Evolutionary conservation across 495 filamentous ascomycete species (phyloP).

Genomic region (Thermochaetoides thermophila): DNA sequence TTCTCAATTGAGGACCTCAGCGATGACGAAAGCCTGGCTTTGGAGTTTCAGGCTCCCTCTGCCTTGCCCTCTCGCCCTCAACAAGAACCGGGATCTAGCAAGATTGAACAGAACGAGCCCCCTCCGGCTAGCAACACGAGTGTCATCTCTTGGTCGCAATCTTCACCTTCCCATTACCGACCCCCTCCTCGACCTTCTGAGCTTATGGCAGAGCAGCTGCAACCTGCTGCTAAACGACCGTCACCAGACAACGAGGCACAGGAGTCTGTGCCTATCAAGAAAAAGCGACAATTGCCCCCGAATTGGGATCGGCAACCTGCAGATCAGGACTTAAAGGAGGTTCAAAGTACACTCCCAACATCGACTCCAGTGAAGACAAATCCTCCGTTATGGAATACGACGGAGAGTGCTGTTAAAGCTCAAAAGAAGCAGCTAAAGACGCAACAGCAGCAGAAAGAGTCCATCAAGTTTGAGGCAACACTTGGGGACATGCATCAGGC

Average conservation of each 20-base stretch:
- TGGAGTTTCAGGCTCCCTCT: slow-evolving; percentile 40
- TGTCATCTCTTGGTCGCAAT: slow-evolving; percentile 18
- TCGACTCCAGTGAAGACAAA: slow-evolving; percentile 24
- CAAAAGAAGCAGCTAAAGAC: slow-evolving; percentile 64
- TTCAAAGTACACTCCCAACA: slow-evolving; percentile 9
- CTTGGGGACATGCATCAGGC: slow-evolving; percentile 19
- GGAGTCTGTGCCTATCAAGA: slow-evolving; percentile 15
- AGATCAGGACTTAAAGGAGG: slow-evolving; percentile 21
- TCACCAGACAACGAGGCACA: slow-evolving; percentile 13
- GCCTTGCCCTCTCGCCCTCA: slow-evolving; percentile 26
- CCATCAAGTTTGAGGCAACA: slow-evolving; percentile 14
- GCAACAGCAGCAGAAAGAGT: slow-evolving; percentile 30
- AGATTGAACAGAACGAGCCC: slow-evolving; percentile 1
- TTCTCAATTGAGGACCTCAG: slow-evolving; percentile 55
- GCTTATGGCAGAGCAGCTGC: slow-evolving; percentile 3
- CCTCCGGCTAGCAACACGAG: slow-evolving; percentile 9
- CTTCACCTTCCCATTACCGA: slow-evolving; percentile 18
- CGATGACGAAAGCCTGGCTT: slow-evolving; percentile 48
- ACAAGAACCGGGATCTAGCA: slow-evolving; percentile 1
- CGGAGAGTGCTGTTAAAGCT: slow-evolving; percentile 66
- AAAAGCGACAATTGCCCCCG: slow-evolving; percentile 22
- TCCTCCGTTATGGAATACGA: slow-evolving; percentile 57
- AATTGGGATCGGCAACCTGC: slow-evolving; percentile 2
- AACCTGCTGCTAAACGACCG: slow-evolving; percentile 22
- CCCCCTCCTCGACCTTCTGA: slow-evolving; percentile 3